Base-by-base conservation (phyloP, 306 rosid species). In the Alnus rubra region DNA sequence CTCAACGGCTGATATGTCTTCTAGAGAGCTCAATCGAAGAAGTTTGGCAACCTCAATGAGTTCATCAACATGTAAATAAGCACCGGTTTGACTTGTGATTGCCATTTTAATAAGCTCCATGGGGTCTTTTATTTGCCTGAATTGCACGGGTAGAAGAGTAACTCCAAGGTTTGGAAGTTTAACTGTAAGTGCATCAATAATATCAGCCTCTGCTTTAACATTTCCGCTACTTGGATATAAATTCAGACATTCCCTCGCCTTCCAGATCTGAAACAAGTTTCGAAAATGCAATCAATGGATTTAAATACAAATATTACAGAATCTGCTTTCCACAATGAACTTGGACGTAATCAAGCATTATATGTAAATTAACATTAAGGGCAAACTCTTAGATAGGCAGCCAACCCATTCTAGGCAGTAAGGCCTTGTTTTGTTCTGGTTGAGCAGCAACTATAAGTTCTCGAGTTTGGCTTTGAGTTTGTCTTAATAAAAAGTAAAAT, bases 81-180 rank as follows among this genome's bases (percentile, higher is more conserved):
- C 99, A 83, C 97, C 98, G 68, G 82, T 82, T 83, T 91, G 91
- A 87, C 86, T 81, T 80, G 94, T 91, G 80, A 95, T 93, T 69
- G 92, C 98, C 93, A 91, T 91, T 84, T 91, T 91, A 33, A 95
- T 85, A 65, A 95, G 89, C 80, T 95, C 98, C 98, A 95, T 89
- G 44, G 94, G 96, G 86, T 95, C 96, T 79, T 90, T 90, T 86
- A 95, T 91, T 90, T 91, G 97, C 84, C 88, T 90, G 87, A 91
- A 95, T 80, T 95, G 97, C 94, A 95, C 74, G n/a, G 99, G 99
- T 74, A 95, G 88, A 87, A 95, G 89, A 78, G 91, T 89, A 88
- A 95, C 97, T 79, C 99, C 99, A 79, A 95, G 96, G 83, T 84
- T 88, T 86, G 99, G 97, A 83, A 95, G 97, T 82, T 87, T 87